Conservation (phyloP, 768 basidiomycete species). For the Podaxis carcinomalis region DNA sequence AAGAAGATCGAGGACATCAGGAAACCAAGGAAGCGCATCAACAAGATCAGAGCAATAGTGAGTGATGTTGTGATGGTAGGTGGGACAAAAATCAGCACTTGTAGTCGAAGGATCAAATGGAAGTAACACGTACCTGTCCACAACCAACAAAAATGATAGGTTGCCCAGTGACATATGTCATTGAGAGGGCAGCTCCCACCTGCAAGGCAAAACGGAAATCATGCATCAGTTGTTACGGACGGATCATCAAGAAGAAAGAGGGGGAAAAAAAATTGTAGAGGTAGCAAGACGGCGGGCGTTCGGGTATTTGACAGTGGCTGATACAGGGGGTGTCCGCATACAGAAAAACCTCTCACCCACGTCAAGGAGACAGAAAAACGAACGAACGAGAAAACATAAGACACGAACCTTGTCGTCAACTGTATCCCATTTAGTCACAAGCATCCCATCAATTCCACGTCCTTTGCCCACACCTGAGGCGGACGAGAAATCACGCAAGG, state of each 20-base stretch:
- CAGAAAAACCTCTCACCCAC: too few species aligned
- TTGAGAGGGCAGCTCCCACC: slow-evolving; percentile 97
- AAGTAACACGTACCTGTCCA: slow-evolving; percentile 67
- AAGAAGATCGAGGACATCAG: background rate
- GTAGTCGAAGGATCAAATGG: background rate
- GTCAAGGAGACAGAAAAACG: too few species aligned
- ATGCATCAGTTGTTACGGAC: background rate
- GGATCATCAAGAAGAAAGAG: background rate
- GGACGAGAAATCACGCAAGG: slow-evolving; percentile 87
- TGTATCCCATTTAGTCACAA: slow-evolving; percentile 99
- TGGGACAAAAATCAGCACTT: slow-evolving; percentile 5
- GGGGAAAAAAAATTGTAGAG: background rate
- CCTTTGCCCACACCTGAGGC: slow-evolving; percentile 63
- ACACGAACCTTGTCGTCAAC: slow-evolving; percentile 87
- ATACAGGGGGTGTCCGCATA: background rate
- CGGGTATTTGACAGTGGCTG: background rate
- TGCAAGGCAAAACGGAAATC: slow-evolving; percentile 24
- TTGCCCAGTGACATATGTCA: slow-evolving; percentile 99
- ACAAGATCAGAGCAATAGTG: background rate
- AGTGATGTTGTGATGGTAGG: background rate
- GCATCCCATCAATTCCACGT: slow-evolving; percentile 96
- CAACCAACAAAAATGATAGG: slow-evolving; percentile 98
- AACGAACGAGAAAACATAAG: background rate
- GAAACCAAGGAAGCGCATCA: background rate
- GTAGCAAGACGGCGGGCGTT: too few species aligned